phyloP scores from a whole-genome alignment of 768 basidiomycete genomes.

The Baorangia bicolor region DNA sequence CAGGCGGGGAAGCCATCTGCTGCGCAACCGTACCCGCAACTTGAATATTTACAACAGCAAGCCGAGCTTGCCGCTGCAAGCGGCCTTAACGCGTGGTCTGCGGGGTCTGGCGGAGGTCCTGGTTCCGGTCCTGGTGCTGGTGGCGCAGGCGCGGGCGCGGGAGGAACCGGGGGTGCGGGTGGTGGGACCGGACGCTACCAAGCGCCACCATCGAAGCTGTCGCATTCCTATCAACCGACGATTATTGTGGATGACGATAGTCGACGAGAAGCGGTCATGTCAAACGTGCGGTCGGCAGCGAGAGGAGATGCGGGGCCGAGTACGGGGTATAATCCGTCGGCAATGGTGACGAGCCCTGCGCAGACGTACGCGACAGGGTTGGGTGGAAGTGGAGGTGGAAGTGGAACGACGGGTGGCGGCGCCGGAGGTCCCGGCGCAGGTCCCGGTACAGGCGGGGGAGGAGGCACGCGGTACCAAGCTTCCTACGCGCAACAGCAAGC shows the following conservation, averaged over 20 bases:
- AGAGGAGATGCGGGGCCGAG: constrained; percentile 44
- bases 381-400: background rate
- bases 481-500: constrained; percentile 50
- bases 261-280: constrained; percentile 77
- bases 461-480: constrained; percentile 52
- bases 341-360: constrained; percentile 71
- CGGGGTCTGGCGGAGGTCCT: constrained; percentile 25
- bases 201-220: constrained; percentile 33
- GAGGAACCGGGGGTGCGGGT: constrained; percentile 28
- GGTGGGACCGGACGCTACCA: constrained; percentile 44
- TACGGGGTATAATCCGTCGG: constrained; percentile 44
- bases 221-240: constrained; percentile 48
- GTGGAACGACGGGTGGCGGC: background rate
- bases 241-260: constrained; percentile 67
- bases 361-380: constrained; percentile 59
- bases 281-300: constrained; percentile 68
- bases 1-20: constrained; percentile 70
- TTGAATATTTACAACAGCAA: constrained; percentile 92
- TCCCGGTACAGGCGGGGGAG: background rate
- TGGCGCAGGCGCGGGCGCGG: constrained; percentile 18
- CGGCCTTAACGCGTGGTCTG: constrained; percentile 56
- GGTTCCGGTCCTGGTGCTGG: background rate
- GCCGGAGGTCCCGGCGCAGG: background rate
- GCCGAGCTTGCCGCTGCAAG: constrained; percentile 75
- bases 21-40: constrained; percentile 82